Evolutionary conservation across 75 land plant species (phyloP).

Genomic region (Isoetes taiwanensis): DNA sequence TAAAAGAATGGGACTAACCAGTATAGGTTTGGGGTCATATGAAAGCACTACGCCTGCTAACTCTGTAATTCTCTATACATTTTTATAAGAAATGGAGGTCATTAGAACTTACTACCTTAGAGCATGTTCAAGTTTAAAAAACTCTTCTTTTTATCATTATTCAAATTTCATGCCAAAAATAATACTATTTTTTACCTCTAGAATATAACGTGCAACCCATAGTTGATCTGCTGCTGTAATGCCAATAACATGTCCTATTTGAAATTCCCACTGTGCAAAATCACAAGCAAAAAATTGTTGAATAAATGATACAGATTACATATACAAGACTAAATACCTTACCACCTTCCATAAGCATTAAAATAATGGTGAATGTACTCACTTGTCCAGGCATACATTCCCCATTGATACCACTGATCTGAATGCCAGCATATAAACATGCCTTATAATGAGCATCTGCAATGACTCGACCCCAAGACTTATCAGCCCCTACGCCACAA

Average conservation of each 20-base stretch:
- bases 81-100: neutral
- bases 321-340: neutral
- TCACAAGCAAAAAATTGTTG: neutral
- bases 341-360: neutral
- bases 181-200: neutral
- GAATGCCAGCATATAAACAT: neutral
- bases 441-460: constrained; percentile 1
- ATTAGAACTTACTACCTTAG: neutral
- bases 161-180: neutral
- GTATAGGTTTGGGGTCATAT: neutral
- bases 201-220: neutral
- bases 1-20: neutral
- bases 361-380: no score
- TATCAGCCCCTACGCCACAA: neutral
- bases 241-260: neutral
- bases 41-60: constrained; percentile 1
- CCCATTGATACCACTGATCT: constrained; percentile 7
- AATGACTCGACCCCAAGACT: constrained; percentile 2
- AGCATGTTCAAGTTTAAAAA: no score
- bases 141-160: neutral
- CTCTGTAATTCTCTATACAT: neutral
- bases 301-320: no score
- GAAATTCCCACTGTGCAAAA: constrained; percentile 5
- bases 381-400: constrained; percentile 3
- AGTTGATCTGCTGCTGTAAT: constrained; percentile 1